Evolutionary conservation across 495 filamentous ascomycete species (phyloP).

Genomic region (Aspergillus wentii): DNA sequence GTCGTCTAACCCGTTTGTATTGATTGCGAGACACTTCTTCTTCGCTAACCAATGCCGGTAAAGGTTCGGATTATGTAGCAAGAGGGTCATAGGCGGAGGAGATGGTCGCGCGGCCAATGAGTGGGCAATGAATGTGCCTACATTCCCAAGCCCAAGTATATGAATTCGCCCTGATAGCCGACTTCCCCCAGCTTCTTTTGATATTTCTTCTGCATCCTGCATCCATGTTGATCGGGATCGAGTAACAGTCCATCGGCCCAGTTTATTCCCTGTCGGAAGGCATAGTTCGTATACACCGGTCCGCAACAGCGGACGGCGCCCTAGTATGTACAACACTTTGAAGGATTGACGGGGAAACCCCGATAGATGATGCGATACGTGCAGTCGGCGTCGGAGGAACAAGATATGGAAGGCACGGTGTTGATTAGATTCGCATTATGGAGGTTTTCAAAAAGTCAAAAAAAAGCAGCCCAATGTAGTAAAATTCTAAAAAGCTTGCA

Average conservation of each 20-base stretch:
- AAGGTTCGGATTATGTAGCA: slow-evolving; percentile 39
- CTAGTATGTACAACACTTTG: slow-evolving; percentile 34
- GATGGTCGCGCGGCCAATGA: slow-evolving; percentile 49
- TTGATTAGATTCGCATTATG: not conserved
- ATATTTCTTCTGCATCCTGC: slow-evolving; percentile 23
- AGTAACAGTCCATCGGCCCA: not conserved
- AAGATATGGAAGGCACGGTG: not conserved
- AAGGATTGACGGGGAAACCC: slow-evolving; percentile 4
- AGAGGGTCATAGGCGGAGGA: slow-evolving; percentile 55
- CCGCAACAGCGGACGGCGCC: slow-evolving; percentile 35
- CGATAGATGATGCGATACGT: not conserved
- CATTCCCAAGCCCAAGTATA: slow-evolving; percentile 53
- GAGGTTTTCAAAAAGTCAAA: not conserved
- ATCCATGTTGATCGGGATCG: slow-evolving; percentile 28
- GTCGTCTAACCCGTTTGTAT: slow-evolving; percentile 35
- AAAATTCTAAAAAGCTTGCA: not conserved
- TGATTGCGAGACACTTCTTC: slow-evolving; percentile 27
- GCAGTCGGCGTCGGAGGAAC: not conserved
- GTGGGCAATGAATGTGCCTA: slow-evolving; percentile 58
- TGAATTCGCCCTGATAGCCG: slow-evolving; percentile 47
- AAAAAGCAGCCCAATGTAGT: not conserved
- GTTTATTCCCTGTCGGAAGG: slow-evolving; percentile 1
- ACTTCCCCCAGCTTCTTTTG: slow-evolving; percentile 14
- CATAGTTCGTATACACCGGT: slow-evolving; percentile 19
- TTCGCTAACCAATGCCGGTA: slow-evolving; percentile 21